Base-by-base conservation (phyloP, 257 asterid genomes). In the Nicotiana obtusifolia region DNA sequence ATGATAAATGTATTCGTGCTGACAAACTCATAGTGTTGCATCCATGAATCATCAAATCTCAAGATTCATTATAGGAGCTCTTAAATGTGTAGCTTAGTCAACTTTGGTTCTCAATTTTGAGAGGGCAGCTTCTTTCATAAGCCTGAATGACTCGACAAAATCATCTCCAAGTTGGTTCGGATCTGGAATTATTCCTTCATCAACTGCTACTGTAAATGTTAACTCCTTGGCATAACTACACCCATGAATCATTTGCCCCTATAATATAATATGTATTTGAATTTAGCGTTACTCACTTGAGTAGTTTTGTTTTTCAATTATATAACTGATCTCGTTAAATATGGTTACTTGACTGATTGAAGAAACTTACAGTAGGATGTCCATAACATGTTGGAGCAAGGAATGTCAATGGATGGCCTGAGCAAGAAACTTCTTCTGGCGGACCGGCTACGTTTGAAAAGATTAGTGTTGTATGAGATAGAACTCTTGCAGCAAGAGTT, bases 231-330 rank as follows among this genome's bases (percentile, higher is more conserved):
- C 77, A 69, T 69, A 37, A 26, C 57, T 69, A 69, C 77, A 69
- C 77, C 6, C 77, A 22, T 69, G 77, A 41, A 69, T 33, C 77
- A 69, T 69, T 11, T 37, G 5, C 77, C 77, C 77, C 77, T 68
- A n/a, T n/a, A n/a, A n/a, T n/a, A 35, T 53, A 64, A 61, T 10
- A 62, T 10, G 68, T 19, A 65, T 6, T 14, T 31, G 5, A 5
- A 30, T 31, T 17, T 24, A 62, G 64, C 5, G 28, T n/a, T n/a
- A 11, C 20, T 59, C 28, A 59, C 14, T 4, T n/a, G 30, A 28
- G 10, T 28, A 28, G 69, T 26, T n/a, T n/a, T n/a, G n/a, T 26
- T 10, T 61, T 22, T 16, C n/a, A 13, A 24, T 64, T 16, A 60
- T 60, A 60, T 22, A 9, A 3, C 0, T 28, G 20, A 64, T 64